Percentiles rank a stretch among this genome's conserved stretches.
Conservation (phyloP, 2,329 filamentous ascomycete species). For the Diaporthe citri region DNA sequence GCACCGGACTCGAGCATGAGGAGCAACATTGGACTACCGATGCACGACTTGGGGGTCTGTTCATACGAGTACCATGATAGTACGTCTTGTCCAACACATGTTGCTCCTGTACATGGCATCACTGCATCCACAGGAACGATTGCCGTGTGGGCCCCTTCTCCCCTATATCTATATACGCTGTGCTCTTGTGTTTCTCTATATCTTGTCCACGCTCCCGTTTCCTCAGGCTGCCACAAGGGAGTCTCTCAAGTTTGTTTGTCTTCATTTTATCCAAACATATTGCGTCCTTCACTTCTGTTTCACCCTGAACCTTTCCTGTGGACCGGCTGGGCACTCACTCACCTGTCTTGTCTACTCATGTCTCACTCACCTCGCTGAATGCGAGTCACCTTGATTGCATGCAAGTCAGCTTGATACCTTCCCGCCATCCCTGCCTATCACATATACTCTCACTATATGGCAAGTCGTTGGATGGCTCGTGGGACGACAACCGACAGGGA, state of each 20-base stretch:
- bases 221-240: background rate
- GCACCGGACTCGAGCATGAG: slow-evolving; percentile 32
- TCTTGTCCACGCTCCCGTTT: slow-evolving; percentile 11
- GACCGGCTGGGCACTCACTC: slow-evolving; percentile 1
- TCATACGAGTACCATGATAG: slow-evolving; percentile 35
- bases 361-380: slow-evolving; percentile 11
- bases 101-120: slow-evolving; percentile 37
- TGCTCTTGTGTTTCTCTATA: slow-evolving; percentile 34
- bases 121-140: slow-evolving; percentile 34
- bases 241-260: slow-evolving; percentile 13
- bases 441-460: slow-evolving; percentile 1
- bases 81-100: slow-evolving; percentile 26
- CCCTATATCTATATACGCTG: background rate
- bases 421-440: background rate
- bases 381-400: background rate
- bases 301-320: slow-evolving; percentile 9
- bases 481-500: slow-evolving; percentile 16
- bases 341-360: background rate
- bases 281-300: slow-evolving; percentile 18
- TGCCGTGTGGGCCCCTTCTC: slow-evolving; percentile 42
- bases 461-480: background rate
- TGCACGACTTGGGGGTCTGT: slow-evolving; percentile 20
- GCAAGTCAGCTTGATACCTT: background rate
- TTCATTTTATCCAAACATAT: background rate
- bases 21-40: slow-evolving; percentile 10